Evolutionary conservation across 495 filamentous ascomycete genomes (phyloP).

Genomic region (Tuber calosporum): DNA sequence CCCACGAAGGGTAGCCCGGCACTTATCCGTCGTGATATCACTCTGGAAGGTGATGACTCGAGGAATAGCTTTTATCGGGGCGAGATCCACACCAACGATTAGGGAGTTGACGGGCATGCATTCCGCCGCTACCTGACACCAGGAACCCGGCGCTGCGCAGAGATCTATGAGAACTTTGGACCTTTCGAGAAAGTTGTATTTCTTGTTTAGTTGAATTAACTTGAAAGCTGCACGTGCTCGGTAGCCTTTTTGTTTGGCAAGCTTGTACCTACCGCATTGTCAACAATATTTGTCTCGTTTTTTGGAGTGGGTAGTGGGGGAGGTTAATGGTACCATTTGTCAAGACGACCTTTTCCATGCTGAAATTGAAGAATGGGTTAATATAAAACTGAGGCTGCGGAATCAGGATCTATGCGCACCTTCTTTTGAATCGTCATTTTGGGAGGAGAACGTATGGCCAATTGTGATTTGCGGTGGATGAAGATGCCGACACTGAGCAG

Average conservation of each 20-base stretch:
- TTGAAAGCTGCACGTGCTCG: slow-evolving; percentile 96
- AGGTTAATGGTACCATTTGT: slow-evolving; percentile 65
- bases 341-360: slow-evolving; percentile 96
- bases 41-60: slow-evolving; percentile 90
- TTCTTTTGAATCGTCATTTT: slow-evolving; percentile 97
- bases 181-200: slow-evolving; percentile 94
- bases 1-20: slow-evolving; percentile 77
- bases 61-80: slow-evolving; percentile 93
- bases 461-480: slow-evolving; percentile 11
- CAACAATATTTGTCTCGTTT: slow-evolving; percentile 13
- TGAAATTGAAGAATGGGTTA: slow-evolving; percentile 37
- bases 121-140: slow-evolving; percentile 97
- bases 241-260: slow-evolving; percentile 98
- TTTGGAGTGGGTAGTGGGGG: slow-evolving; percentile 9
- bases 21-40: slow-evolving; percentile 97
- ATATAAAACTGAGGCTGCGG: neutral
- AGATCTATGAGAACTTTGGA: slow-evolving; percentile 94
- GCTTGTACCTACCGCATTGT: slow-evolving; percentile 51
- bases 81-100: slow-evolving; percentile 89
- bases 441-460: neutral
- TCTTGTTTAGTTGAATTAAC: slow-evolving; percentile 96
- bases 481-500: neutral
- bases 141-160: slow-evolving; percentile 95
- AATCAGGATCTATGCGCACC: slow-evolving; percentile 42
- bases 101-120: slow-evolving; percentile 84